These are phyloP conservation scores for Venturia carpophila DNA, from an alignment of 2,329 filamentous ascomycete species.

Conservation along the genomic window DNA sequence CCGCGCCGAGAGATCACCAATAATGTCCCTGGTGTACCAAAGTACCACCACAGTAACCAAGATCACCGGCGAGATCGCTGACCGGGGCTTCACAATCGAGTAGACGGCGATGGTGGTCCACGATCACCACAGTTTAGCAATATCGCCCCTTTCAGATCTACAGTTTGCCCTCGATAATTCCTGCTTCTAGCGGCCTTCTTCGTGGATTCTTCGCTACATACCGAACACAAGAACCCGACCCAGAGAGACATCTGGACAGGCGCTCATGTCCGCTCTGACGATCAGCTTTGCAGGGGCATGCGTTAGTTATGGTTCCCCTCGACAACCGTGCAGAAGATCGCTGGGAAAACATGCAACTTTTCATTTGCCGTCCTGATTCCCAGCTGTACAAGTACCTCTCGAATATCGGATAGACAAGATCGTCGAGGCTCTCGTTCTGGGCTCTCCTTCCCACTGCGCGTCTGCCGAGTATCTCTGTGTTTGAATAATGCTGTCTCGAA, in stretches of 20 bases:
- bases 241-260: background rate
- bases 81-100: background rate
- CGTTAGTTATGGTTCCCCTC: background rate
- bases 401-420: background rate
- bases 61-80: background rate
- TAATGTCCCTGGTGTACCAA: background rate
- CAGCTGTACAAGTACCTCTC: background rate
- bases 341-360: background rate
- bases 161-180: background rate
- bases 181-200: conserved; percentile 7
- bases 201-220: background rate
- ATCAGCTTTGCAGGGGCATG: background rate
- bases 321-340: background rate
- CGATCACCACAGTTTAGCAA: background rate
- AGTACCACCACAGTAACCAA: background rate
- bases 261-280: background rate
- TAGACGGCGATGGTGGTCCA: background rate
- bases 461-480: background rate
- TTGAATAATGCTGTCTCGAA: background rate
- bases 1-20: background rate
- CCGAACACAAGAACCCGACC: background rate
- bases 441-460: background rate
- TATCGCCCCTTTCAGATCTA: background rate
- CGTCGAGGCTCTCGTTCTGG: background rate
- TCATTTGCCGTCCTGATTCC: background rate